phyloP scores from a whole-genome alignment of 176 grass and related monocot species.

The Miscanthus lutarioriparius region DNA sequence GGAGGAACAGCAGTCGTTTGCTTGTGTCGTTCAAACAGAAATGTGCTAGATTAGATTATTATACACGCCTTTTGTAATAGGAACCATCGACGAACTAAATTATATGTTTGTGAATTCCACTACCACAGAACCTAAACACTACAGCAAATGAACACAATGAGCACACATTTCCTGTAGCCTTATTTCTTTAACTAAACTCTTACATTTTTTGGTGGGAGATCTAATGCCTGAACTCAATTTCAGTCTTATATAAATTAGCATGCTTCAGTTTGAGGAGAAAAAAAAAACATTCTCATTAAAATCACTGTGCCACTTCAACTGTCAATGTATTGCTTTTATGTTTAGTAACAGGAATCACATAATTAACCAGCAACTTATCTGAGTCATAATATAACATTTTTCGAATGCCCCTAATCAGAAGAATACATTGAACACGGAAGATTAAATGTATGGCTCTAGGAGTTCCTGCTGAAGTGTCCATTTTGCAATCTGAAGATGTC shows the following conservation, averaged over 20 bases:
- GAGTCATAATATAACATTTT: not conserved
- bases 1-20: not conserved
- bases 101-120: not conserved
- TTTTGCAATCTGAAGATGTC: constrained; percentile 24
- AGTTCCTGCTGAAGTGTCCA: constrained; percentile 16
- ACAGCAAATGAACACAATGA: not conserved
- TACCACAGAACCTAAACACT: not conserved
- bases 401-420: not conserved
- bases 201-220: not conserved
- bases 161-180: not conserved
- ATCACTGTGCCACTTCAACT: not conserved
- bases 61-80: not conserved
- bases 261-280: not conserved
- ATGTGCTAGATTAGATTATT: not conserved
- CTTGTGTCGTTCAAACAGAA: not conserved
- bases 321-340: not conserved
- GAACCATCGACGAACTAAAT: not conserved
- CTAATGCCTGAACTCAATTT: not conserved
- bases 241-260: not conserved
- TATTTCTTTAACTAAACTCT: not conserved
- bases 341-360: not conserved
- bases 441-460: not conserved
- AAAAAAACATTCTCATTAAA: not conserved
- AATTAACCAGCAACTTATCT: constrained; percentile 1
- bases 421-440: not conserved